Conservation (phyloP, 176 grass and related monocot genomes). For the Zizania latifolia region DNA sequence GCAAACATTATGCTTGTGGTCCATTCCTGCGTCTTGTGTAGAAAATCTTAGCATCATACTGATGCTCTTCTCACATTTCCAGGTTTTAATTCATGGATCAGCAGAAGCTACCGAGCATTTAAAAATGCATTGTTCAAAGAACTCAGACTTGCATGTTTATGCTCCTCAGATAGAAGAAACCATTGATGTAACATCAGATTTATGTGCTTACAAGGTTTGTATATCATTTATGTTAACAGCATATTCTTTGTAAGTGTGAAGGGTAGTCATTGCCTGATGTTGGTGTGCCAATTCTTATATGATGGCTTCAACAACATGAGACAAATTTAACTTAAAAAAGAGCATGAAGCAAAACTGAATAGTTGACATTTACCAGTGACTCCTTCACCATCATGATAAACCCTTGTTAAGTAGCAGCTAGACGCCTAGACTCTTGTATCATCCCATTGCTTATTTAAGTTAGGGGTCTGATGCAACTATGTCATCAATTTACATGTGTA, state of each 20-base stretch:
- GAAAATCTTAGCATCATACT: slow-evolving; percentile 10
- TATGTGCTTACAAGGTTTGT: slow-evolving; percentile 95
- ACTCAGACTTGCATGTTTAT: slow-evolving; percentile 79
- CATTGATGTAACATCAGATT: slow-evolving; percentile 97
- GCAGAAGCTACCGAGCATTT: slow-evolving; percentile 96
- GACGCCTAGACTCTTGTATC: not conserved
- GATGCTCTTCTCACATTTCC: slow-evolving; percentile 6
- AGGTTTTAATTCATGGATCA: slow-evolving; percentile 95
- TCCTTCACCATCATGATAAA: not conserved
- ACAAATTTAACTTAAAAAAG: too few relatives aligned
- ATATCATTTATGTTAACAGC: slow-evolving; percentile 1
- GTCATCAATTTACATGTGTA: not conserved
- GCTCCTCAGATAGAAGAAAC: slow-evolving; percentile 95
- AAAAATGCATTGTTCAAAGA: slow-evolving; percentile 85
- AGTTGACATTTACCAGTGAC: not conserved
- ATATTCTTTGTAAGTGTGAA: not conserved
- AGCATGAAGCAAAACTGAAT: not conserved
- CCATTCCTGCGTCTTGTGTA: not conserved
- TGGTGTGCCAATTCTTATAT: slow-evolving; percentile 12
- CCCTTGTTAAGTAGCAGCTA: not conserved
- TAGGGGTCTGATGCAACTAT: not conserved
- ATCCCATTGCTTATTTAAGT: not conserved
- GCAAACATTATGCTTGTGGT: slow-evolving; percentile 20
- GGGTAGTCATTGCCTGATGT: not conserved
- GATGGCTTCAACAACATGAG: slow-evolving; percentile 1